These are phyloP conservation scores for Rhynchospora tenuis DNA, from an alignment of 176 grass and related monocot genomes.

Conservation along the genomic window DNA sequence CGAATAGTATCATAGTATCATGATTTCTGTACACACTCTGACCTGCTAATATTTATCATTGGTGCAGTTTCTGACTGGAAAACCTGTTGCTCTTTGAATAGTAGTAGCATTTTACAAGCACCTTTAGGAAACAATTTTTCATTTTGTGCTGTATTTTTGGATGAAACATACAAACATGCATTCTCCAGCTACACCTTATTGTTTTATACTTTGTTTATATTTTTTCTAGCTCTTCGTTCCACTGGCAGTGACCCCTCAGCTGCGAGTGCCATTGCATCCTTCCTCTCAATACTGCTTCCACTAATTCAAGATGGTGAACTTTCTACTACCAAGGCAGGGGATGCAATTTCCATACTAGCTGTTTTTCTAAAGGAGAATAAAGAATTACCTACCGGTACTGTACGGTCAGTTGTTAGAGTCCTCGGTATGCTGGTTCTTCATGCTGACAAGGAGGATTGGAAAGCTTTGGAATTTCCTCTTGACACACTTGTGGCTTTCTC, in stretches of 20 bases:
- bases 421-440: conserved; percentile 60
- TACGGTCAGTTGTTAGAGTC: conserved; percentile 69
- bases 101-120: neutral
- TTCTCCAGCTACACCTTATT: neutral
- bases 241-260: conserved; percentile 56
- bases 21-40: neutral
- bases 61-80: neutral
- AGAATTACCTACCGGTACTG: conserved; percentile 59
- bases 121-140: neutral
- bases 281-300: conserved; percentile 71
- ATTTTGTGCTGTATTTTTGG: neutral
- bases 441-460: conserved; percentile 58
- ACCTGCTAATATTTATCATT: neutral
- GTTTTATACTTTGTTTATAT: neutral
- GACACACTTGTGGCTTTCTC: conserved; percentile 52
- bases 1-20: neutral
- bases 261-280: conserved; percentile 52
- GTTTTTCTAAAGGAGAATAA: conserved; percentile 35
- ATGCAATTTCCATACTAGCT: conserved; percentile 39
- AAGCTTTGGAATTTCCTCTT: conserved; percentile 35
- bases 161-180: neutral
- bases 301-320: conserved; percentile 39
- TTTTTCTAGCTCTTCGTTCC: conserved; percentile 35
- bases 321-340: conserved; percentile 35
- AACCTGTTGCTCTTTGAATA: neutral